Conservation (phyloP, 169 alveolate genomes). For the Cryptosporidium tyzzeri region DNA sequence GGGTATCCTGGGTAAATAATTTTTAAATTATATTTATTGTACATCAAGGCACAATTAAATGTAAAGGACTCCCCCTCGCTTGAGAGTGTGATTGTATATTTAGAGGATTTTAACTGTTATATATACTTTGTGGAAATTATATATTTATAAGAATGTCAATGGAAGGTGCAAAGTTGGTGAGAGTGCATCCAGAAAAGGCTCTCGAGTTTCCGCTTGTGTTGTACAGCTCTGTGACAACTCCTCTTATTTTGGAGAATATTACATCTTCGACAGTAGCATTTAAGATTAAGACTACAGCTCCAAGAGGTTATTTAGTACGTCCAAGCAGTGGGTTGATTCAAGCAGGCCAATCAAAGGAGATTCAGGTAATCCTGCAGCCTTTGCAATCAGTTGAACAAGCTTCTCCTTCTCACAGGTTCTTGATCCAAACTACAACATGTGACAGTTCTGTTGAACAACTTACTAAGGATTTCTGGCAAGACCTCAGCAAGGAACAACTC, state of each 20-base stretch:
- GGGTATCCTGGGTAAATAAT: conserved; percentile 65
- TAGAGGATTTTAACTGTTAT: conserved; percentile 10
- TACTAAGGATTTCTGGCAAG: conserved; percentile 87
- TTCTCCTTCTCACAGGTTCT: conserved; percentile 85
- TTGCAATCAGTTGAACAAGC: conserved; percentile 85
- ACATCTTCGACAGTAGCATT: conserved; percentile 86
- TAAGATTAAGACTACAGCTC: conserved; percentile 90
- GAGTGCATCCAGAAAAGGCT: conserved; percentile 86
- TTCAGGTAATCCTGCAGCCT: conserved; percentile 89
- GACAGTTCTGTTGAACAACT: conserved; percentile 83
- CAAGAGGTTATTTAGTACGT: conserved; percentile 88
- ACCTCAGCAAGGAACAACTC: conserved; percentile 83
- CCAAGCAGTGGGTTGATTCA: conserved; percentile 88
- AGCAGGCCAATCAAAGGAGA: conserved; percentile 84
- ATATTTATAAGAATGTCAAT: conserved; percentile 11
- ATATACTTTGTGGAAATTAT: neutral
- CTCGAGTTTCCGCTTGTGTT: conserved; percentile 89
- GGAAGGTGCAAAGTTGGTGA: conserved; percentile 79
- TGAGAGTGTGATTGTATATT: conserved; percentile 34
- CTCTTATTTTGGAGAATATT: conserved; percentile 85
- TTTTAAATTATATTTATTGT: neutral
- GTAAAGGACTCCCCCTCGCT: conserved; percentile 15
- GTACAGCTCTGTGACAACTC: conserved; percentile 87
- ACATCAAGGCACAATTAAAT: conserved; percentile 6
- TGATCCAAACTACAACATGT: conserved; percentile 83